These are phyloP conservation scores for Fusarium newnesense DNA, from an alignment of 2,329 filamentous ascomycete genomes.

Conservation along the genomic window DNA sequence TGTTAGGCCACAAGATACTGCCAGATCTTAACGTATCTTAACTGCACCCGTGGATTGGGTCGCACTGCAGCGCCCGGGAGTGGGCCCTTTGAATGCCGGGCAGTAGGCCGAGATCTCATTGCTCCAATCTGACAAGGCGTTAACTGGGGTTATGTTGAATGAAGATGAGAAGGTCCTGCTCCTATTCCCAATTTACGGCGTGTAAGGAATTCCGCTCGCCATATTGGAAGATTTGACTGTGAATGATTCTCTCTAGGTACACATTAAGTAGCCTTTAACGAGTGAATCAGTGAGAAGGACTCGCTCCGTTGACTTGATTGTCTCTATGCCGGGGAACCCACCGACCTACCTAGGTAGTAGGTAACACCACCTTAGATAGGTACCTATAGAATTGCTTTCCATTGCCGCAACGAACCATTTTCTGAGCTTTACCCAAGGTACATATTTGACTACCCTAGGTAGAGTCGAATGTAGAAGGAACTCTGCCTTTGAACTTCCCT, in stretches of 20 bases:
- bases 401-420: not conserved
- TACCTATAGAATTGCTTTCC: not conserved
- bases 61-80: slow-evolving; percentile 4
- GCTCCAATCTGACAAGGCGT: slow-evolving; percentile 1
- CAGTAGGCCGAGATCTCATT: slow-evolving; percentile 19
- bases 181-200: not conserved
- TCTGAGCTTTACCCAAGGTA: not conserved
- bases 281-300: not conserved
- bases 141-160: not conserved
- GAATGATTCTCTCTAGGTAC: not conserved
- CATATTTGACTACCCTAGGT: not conserved
- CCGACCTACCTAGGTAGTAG: not conserved
- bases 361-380: not conserved
- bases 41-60: not conserved
- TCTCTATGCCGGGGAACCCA: not conserved
- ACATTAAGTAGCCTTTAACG: not conserved
- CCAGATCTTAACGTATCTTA: slow-evolving; percentile 10
- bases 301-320: not conserved
- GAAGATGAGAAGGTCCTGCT: not conserved
- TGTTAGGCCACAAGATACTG: accelerated
- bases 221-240: not conserved
- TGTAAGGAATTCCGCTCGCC: not conserved
- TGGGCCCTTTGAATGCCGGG: slow-evolving; percentile 21
- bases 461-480: not conserved
- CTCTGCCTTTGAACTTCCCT: not conserved